Percentiles rank a stretch among this genome's conserved stretches.
phyloP scores from a whole-genome alignment of 1,284 basidiomycete species.

The Cryptococcus maquisensis region DNA sequence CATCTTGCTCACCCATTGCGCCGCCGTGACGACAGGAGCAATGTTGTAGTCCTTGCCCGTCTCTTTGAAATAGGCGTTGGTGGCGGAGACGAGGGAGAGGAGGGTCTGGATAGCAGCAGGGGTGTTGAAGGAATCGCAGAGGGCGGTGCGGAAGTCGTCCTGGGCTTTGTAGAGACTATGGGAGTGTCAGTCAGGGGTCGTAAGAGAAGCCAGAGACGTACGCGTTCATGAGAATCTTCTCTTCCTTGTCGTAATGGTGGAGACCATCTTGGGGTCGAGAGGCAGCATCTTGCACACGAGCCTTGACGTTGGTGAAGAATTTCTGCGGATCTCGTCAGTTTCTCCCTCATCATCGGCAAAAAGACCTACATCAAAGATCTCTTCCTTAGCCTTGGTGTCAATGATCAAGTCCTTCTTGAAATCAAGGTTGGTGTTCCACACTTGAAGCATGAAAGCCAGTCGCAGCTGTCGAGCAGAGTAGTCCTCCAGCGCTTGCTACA shows the following conservation, averaged over 20 bases:
- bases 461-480: conserved; percentile 86
- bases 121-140: conserved; percentile 98
- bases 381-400: conserved; percentile 84
- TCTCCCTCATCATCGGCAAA: not conserved
- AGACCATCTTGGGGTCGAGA: conserved; percentile 45
- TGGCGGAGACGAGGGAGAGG: conserved; percentile 76
- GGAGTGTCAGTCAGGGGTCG: not conserved
- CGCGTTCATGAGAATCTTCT: conserved; percentile 63
- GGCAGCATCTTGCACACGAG: conserved; percentile 56
- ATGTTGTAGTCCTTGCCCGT: conserved; percentile 56
- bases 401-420: conserved; percentile 82
- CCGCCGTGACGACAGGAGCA: conserved; percentile 65
- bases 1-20: conserved; percentile 84
- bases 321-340: conserved; percentile 58
- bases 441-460: conserved; percentile 86
- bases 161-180: conserved; percentile 71
- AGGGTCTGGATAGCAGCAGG: conserved; percentile 74
- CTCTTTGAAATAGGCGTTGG: conserved; percentile 77
- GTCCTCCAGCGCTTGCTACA: conserved; percentile 80
- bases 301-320: conserved; percentile 86
- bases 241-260: conserved; percentile 56
- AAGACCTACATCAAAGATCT: conserved; percentile 71
- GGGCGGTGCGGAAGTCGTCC: conserved; percentile 73
- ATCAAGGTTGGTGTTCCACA: conserved; percentile 91
- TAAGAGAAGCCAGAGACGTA: conserved; percentile 42